Percentiles rank a stretch among this genome's conserved stretches.
phyloP scores from a whole-genome alignment of 441 rosid species.

The Macaranga tanarius region DNA sequence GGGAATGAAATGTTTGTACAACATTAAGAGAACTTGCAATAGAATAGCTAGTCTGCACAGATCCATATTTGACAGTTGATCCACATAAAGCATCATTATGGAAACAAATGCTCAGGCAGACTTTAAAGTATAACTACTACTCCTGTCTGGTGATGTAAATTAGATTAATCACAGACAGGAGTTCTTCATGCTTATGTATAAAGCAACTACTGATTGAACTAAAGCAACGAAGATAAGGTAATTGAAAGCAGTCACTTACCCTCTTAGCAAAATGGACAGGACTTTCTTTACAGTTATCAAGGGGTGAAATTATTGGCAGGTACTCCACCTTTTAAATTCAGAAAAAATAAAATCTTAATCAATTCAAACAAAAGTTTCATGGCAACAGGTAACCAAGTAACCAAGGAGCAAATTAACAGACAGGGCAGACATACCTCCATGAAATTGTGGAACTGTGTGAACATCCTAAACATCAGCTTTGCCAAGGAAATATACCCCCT shows the following conservation, averaged over 20 bases:
- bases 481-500: constrained; percentile 86
- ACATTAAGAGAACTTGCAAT: constrained; percentile 80
- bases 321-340: constrained; percentile 69
- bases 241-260: constrained; percentile 51
- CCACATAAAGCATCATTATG: background rate
- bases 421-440: constrained; percentile 66
- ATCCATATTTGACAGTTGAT: constrained; percentile 24
- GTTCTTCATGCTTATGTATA: background rate
- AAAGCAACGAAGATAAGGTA: constrained; percentile 11
- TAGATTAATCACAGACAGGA: background rate
- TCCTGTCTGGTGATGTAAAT: background rate
- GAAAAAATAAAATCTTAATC: constrained; percentile 6
- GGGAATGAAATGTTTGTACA: constrained; percentile 83
- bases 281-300: constrained; percentile 60
- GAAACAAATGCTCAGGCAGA: constrained; percentile 9
- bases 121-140: background rate
- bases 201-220: constrained; percentile 2
- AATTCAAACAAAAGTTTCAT: constrained; percentile 1
- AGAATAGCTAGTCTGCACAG: constrained; percentile 70
- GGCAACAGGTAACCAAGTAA: background rate
- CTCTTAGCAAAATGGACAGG: constrained; percentile 68
- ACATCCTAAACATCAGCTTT: constrained; percentile 94
- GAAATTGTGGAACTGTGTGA: constrained; percentile 96
- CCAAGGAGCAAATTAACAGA: constrained; percentile 16
- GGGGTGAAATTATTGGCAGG: constrained; percentile 75